Conservation (phyloP, 805 yeast species). For the Nakazawaea sp. region DNA sequence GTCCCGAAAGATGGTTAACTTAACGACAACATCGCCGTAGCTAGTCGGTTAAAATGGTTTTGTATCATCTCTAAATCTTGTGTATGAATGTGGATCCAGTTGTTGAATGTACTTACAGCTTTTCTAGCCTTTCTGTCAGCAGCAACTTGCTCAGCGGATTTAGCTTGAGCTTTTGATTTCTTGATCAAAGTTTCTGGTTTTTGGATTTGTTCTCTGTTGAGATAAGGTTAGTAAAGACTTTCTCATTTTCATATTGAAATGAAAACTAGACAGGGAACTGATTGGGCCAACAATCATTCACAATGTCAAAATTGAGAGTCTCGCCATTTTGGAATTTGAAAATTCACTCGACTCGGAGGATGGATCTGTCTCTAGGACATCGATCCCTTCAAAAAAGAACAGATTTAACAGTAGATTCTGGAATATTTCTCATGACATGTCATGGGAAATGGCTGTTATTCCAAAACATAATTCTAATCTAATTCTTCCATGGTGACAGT, state of each 20-base stretch:
- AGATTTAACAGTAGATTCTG: constrained; percentile 6
- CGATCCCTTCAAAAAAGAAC: constrained; percentile 10
- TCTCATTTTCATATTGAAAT: neutral
- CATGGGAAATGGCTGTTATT: constrained; percentile 8
- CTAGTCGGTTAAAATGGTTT: constrained; percentile 55
- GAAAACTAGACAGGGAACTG: constrained; percentile 9
- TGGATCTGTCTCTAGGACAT: too few relatives aligned
- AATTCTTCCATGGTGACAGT: constrained; percentile 27
- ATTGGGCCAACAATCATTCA: constrained; percentile 12
- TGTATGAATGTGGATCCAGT: neutral
- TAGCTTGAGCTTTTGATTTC: constrained; percentile 73
- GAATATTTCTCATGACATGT: constrained; percentile 3
- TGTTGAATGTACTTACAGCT: constrained; percentile 55
- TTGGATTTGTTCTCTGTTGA: constrained; percentile 26
- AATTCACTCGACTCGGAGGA: too few relatives aligned
- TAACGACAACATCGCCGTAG: constrained; percentile 62
- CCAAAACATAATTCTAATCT: constrained; percentile 10
- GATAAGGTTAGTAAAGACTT: constrained; percentile 3
- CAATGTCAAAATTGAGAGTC: too few relatives aligned
- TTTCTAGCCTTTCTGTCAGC: constrained; percentile 74
- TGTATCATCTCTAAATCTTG: constrained; percentile 33
- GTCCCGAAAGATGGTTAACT: constrained; percentile 89
- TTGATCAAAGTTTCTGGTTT: constrained; percentile 82
- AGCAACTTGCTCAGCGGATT: constrained; percentile 70
- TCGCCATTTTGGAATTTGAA: constrained; percentile 3